These are phyloP conservation scores for Myotisia sp. DNA, from an alignment of 2,329 filamentous ascomycete species.

Conservation along the genomic window DNA sequence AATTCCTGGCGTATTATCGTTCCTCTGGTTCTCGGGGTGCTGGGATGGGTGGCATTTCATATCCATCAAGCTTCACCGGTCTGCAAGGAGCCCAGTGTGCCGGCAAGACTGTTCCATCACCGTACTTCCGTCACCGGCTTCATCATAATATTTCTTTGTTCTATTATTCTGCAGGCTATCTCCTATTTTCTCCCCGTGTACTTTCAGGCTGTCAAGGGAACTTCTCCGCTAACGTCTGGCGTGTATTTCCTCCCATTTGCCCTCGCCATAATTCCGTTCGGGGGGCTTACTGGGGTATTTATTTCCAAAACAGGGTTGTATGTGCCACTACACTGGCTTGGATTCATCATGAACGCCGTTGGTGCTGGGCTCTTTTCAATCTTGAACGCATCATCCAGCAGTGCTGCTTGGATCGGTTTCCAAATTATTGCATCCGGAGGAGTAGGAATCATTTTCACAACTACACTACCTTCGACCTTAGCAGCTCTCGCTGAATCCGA, in stretches of 20 bases:
- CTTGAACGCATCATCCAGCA: slow-evolving; percentile 24
- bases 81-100: slow-evolving; percentile 3
- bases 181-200: slow-evolving; percentile 8
- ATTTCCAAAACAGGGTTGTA: slow-evolving; percentile 20
- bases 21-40: slow-evolving; percentile 3
- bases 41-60: slow-evolving; percentile 1
- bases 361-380: slow-evolving; percentile 32
- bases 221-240: slow-evolving; percentile 4
- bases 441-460: slow-evolving; percentile 29
- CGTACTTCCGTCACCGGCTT: background rate
- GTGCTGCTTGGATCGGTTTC: slow-evolving; percentile 30
- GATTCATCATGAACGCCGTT: slow-evolving; percentile 26
- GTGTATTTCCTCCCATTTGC: slow-evolving; percentile 8
- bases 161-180: slow-evolving; percentile 1
- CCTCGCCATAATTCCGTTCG: slow-evolving; percentile 12
- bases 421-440: slow-evolving; percentile 31
- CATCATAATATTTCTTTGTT: slow-evolving; percentile 1
- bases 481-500: slow-evolving; percentile 22
- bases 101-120: slow-evolving; percentile 3
- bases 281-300: slow-evolving; percentile 17
- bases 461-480: slow-evolving; percentile 32
- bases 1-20: slow-evolving; percentile 3
- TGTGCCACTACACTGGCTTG: slow-evolving; percentile 22
- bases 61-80: background rate
- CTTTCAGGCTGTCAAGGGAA: slow-evolving; percentile 5